A percentile compares a stretch with the other conserved stretches of the same genome.
Conservation (phyloP, 1,139 yeast genomes). For the Diutina mesorugosa region DNA sequence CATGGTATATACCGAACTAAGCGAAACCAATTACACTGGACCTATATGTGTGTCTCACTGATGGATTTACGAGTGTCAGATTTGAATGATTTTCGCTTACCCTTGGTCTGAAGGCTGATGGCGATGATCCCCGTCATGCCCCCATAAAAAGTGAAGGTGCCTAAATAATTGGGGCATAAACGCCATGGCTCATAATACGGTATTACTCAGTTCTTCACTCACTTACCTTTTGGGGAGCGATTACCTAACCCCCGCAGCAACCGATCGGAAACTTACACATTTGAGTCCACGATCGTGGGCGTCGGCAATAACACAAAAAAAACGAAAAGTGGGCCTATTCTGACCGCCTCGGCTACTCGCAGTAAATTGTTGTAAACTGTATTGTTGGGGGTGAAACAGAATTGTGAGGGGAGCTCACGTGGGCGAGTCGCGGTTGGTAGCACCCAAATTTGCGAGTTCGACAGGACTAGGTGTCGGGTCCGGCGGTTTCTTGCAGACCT, state of each 20-base stretch:
- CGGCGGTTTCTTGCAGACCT: not conserved
- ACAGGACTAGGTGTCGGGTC: not conserved
- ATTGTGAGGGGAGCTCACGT: not conserved
- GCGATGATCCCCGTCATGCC: not conserved
- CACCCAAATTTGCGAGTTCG: too few species aligned
- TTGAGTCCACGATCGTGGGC: not conserved
- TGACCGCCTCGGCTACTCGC: too few species aligned
- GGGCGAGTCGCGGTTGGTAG: not conserved
- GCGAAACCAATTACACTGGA: too few species aligned
- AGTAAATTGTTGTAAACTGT: too few species aligned
- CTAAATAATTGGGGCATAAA: not conserved
- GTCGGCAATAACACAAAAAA: not conserved
- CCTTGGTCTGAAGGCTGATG: not conserved
- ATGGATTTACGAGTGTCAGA: not conserved
- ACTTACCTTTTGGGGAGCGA: not conserved
- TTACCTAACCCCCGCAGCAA: not conserved
- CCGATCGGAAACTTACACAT: not conserved
- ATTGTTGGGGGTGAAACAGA: too few species aligned
- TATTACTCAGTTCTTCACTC: not conserved
- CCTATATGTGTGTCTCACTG: not conserved
- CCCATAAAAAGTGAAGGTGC: not conserved
- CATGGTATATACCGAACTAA: too few species aligned
- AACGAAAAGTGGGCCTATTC: not conserved
- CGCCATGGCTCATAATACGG: not conserved
- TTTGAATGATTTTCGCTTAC: not conserved